Conservation (phyloP, 441 rosid genomes). For the Macaranga tanarius region DNA sequence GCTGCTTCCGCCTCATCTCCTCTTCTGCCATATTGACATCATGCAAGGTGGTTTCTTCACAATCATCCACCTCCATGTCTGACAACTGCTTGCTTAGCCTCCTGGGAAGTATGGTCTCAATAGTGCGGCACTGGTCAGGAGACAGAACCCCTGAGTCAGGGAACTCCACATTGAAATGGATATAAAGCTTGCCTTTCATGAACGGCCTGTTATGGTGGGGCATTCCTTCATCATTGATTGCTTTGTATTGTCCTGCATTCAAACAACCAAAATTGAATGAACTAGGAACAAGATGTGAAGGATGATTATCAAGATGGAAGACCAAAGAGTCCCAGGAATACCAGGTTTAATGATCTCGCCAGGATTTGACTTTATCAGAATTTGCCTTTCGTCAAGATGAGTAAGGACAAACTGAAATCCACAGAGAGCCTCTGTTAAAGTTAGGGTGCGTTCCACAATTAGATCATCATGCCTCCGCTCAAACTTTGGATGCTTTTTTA, state of each 20-base stretch:
- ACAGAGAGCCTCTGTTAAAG: constrained; percentile 72
- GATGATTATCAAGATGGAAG: neutral
- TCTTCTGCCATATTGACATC: constrained; percentile 73
- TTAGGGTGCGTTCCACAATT: constrained; percentile 50
- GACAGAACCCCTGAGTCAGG: constrained; percentile 50
- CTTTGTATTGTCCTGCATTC: constrained; percentile 60
- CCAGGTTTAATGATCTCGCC: constrained; percentile 80
- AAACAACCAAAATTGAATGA: neutral
- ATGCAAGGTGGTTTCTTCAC: constrained; percentile 68
- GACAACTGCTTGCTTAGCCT: constrained; percentile 36
- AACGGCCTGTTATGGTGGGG: constrained; percentile 59
- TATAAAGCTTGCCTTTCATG: constrained; percentile 78
- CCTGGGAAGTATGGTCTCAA: constrained; percentile 48
- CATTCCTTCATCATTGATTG: constrained; percentile 80
- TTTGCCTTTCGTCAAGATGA: constrained; percentile 72
- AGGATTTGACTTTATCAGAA: constrained; percentile 64
- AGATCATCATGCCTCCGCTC: constrained; percentile 70
- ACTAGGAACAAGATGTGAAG: neutral
- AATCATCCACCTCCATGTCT: constrained; percentile 66
- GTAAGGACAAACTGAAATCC: constrained; percentile 68
- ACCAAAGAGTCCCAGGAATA: constrained; percentile 16
- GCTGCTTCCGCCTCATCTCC: constrained; percentile 57
- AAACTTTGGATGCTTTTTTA: constrained; percentile 69
- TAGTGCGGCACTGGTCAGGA: constrained; percentile 50
- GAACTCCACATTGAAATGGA: constrained; percentile 69